These are phyloP conservation scores for Ganoderma lucidum DNA, from an alignment of 1,284 basidiomycete genomes.

Conservation along the genomic window DNA sequence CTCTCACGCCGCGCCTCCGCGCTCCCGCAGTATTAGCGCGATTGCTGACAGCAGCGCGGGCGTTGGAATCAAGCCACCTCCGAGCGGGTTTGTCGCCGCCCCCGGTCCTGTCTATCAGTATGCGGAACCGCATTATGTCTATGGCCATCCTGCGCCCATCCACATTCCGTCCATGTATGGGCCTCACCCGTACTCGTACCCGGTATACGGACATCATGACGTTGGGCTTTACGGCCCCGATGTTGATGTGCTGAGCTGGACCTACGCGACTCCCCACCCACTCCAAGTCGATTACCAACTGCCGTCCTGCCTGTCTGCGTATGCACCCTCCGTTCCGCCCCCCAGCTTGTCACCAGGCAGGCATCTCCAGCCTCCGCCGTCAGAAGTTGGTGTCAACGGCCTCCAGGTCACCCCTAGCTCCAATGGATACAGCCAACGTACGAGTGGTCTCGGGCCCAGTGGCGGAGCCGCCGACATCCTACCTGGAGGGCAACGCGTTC, in stretches of 20 bases:
- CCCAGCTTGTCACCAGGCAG: constrained; percentile 17
- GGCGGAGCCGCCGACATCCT: not conserved
- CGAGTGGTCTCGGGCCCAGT: not conserved
- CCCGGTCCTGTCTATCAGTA: constrained; percentile 24
- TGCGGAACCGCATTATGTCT: constrained; percentile 24
- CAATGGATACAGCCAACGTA: constrained; percentile 7
- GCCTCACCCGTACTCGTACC: constrained; percentile 25
- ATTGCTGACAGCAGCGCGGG: constrained; percentile 30
- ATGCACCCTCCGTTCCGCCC: constrained; percentile 14
- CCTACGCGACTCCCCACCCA: constrained; percentile 29
- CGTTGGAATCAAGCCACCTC: constrained; percentile 19
- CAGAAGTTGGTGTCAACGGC: constrained; percentile 7
- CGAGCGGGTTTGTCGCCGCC: constrained; percentile 11
- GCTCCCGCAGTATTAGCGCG: constrained; percentile 36
- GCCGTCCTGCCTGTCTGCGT: constrained; percentile 17
- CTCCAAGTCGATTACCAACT: constrained; percentile 32
- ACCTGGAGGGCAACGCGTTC: constrained; percentile 25
- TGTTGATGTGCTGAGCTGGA: constrained; percentile 23
- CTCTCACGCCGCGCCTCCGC: constrained; percentile 34
- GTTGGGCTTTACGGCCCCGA: constrained; percentile 12
- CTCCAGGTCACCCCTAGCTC: not conserved
- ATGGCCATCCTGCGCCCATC: constrained; percentile 19
- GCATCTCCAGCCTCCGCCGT: constrained; percentile 10
- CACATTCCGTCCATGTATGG: constrained; percentile 20
- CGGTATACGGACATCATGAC: constrained; percentile 18